phyloP scores from a whole-genome alignment of 2,329 filamentous ascomycete genomes.

The Hortaea sp. region DNA sequence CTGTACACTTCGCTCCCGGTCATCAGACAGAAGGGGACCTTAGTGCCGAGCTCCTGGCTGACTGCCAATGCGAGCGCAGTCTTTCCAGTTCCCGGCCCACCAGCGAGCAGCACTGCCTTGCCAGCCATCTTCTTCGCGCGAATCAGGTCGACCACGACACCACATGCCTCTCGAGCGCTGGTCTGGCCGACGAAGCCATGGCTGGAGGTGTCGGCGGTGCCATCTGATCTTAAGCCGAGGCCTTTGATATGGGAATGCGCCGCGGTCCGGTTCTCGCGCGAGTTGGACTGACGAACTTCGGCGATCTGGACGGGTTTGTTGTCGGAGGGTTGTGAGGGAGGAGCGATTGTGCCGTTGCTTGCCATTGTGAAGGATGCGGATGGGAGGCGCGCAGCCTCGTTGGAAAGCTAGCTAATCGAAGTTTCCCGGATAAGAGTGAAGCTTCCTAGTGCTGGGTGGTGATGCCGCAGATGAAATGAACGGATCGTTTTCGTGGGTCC shows the following conservation, averaged over 20 bases:
- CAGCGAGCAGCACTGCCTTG: constrained; percentile 82
- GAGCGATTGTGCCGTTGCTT: constrained; percentile 7
- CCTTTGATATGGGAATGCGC: constrained; percentile 98
- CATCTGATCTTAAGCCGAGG: constrained; percentile 76
- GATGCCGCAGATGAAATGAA: too few relatives aligned
- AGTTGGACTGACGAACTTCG: constrained; percentile 24
- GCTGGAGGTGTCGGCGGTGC: constrained; percentile 67
- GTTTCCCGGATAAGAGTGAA: too few relatives aligned
- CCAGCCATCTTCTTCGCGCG: constrained; percentile 96
- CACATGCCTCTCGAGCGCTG: constrained; percentile 86
- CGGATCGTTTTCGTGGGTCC: too few relatives aligned
- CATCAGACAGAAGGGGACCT: constrained; percentile 97
- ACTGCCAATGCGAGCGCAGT: constrained; percentile 91
- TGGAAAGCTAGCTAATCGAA: neutral
- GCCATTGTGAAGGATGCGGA: constrained; percentile 3
- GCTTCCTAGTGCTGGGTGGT: too few relatives aligned
- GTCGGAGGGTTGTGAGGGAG: constrained; percentile 3
- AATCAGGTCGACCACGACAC: constrained; percentile 92
- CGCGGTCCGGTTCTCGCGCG: constrained; percentile 86
- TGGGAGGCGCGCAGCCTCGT: neutral
- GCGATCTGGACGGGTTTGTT: constrained; percentile 23
- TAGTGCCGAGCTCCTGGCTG: constrained; percentile 92
- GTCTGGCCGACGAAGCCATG: constrained; percentile 85
- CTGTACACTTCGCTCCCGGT: constrained; percentile 97
- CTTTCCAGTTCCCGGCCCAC: constrained; percentile 93